A percentile compares a stretch with the other conserved stretches of the same genome.
These are phyloP conservation scores for Picochlorum sp. DNA, from an alignment of 139 green algal genomes.

Conservation along the genomic window DNA sequence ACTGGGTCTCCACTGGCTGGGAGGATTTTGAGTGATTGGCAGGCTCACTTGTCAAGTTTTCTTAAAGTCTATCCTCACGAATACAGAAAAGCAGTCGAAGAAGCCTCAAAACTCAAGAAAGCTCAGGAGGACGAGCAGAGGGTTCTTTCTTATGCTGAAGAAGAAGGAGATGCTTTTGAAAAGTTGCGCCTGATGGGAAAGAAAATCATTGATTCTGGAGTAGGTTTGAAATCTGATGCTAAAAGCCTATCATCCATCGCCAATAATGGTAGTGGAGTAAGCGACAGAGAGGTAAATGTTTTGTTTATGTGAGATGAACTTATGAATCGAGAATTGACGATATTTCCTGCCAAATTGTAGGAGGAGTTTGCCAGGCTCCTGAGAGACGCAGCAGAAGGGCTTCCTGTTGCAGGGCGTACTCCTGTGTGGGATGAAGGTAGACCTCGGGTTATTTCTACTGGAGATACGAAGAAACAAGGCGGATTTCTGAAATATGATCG, in stretches of 20 bases:
- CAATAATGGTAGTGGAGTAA: not conserved
- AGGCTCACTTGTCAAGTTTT: conserved; percentile 39
- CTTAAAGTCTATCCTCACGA: conserved; percentile 67
- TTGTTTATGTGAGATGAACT: too few species aligned
- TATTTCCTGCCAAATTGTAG: conserved; percentile 6
- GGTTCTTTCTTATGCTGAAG: conserved; percentile 24
- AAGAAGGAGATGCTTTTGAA: conserved; percentile 62
- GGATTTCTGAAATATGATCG: conserved; percentile 87
- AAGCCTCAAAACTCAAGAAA: conserved; percentile 34
- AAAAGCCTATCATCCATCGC: not conserved
- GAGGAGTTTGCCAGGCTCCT: conserved; percentile 32
- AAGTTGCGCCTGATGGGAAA: conserved; percentile 61
- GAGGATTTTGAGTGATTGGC: conserved; percentile 64
- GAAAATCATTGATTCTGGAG: conserved; percentile 7
- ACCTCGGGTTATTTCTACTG: conserved; percentile 41
- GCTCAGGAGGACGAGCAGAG: conserved; percentile 41
- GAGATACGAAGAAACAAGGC: conserved; percentile 51
- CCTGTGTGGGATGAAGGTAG: conserved; percentile 59
- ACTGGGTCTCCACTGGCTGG: conserved; percentile 52
- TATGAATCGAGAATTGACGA: too few species aligned
- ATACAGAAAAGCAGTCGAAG: conserved; percentile 49
- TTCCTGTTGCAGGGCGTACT: conserved; percentile 32
- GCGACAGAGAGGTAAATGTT: too few species aligned
- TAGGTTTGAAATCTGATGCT: not conserved
- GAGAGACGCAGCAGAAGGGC: conserved; percentile 36